A percentile compares a stretch with the other conserved stretches of the same genome.
phyloP scores from a whole-genome alignment of 768 basidiomycete genomes.

The Mycena crocata region DNA sequence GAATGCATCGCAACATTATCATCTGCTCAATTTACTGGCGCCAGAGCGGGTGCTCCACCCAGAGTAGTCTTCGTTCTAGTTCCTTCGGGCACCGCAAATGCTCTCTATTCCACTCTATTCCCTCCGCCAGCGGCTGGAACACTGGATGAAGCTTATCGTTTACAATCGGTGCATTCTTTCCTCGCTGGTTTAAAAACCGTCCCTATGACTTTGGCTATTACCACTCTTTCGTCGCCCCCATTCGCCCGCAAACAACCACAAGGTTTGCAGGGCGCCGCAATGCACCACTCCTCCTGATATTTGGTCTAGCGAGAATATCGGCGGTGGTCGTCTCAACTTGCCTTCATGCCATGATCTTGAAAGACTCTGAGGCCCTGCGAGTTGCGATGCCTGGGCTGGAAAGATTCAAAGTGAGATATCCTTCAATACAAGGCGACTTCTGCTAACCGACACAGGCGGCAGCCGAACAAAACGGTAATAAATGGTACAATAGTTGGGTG shows the following conservation, averaged over 20 bases:
- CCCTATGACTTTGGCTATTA: constrained; percentile 67
- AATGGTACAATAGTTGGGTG: constrained; percentile 75
- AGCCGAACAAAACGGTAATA: constrained; percentile 76
- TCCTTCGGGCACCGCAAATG: constrained; percentile 94
- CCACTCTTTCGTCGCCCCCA: constrained; percentile 54
- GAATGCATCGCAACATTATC: constrained; percentile 81
- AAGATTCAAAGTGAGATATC: constrained; percentile 31
- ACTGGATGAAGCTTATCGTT: constrained; percentile 52
- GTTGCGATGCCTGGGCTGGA: constrained; percentile 79
- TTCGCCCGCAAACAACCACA: constrained; percentile 36
- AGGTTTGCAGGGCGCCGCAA: constrained; percentile 1
- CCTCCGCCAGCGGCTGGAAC: constrained; percentile 51
- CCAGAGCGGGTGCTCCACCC: constrained; percentile 26
- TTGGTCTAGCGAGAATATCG: constrained; percentile 56
- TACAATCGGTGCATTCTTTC: constrained; percentile 68
- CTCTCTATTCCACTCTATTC: constrained; percentile 84
- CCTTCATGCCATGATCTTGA: constrained; percentile 87
- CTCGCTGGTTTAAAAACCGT: constrained; percentile 49
- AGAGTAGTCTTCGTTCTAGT: constrained; percentile 59
- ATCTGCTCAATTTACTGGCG: constrained; percentile 37
- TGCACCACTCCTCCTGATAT: not conserved
- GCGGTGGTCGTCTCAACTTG: constrained; percentile 88
- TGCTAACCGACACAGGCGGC: constrained; percentile 62
- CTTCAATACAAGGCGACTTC: not conserved
- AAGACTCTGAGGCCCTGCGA: constrained; percentile 83